These are phyloP conservation scores for Penicillium hordei DNA, from an alignment of 2,329 filamentous ascomycete species.

Conservation along the genomic window DNA sequence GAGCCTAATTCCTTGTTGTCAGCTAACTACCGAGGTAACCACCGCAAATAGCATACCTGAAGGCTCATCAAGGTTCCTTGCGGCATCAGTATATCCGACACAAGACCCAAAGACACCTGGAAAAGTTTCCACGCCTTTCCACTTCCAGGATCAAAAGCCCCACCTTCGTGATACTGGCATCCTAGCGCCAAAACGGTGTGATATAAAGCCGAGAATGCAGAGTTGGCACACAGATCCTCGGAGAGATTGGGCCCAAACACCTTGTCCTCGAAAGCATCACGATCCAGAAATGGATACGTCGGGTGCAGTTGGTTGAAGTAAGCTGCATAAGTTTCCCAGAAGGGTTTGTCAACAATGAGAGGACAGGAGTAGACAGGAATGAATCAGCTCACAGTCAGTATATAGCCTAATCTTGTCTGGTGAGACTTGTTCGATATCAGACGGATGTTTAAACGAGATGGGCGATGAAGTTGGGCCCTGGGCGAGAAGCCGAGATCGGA, in stretches of 20 bases:
- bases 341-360: background rate
- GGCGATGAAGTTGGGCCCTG: background rate
- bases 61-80: conserved; percentile 24
- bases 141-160: conserved; percentile 42
- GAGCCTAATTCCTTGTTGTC: background rate
- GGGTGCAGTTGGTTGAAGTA: conserved; percentile 46
- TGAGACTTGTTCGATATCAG: background rate
- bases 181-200: conserved; percentile 42
- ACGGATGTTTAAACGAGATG: background rate
- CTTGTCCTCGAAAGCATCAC: conserved; percentile 36
- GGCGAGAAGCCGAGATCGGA: background rate
- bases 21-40: background rate
- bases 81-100: conserved; percentile 36
- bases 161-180: conserved; percentile 37
- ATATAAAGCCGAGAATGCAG: conserved; percentile 43
- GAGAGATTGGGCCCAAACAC: conserved; percentile 29
- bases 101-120: conserved; percentile 36
- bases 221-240: conserved; percentile 26
- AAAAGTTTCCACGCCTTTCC: conserved; percentile 45
- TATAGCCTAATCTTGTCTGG: background rate
- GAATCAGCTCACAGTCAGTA: conserved; percentile 5
- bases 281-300: conserved; percentile 45
- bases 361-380: no score
- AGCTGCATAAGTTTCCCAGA: conserved; percentile 18
- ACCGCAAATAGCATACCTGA: conserved; percentile 10